Evolutionary conservation across 202 grass and related monocot genomes (phyloP).

Genomic region (Setaria viridis): DNA sequence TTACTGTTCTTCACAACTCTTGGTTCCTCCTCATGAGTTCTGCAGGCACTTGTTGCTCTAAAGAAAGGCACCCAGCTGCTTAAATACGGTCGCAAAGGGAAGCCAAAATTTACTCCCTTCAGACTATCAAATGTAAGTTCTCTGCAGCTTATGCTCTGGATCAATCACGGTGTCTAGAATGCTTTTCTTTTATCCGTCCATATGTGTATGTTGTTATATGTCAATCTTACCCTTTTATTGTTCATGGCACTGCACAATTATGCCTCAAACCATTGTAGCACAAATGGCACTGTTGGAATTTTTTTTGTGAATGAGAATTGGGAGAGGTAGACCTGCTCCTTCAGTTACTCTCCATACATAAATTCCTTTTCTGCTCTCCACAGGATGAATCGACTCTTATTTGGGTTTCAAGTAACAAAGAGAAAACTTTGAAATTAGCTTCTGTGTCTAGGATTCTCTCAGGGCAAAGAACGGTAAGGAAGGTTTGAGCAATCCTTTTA

Average conservation of each 20-base stretch:
- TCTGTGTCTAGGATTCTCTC: constrained; percentile 72
- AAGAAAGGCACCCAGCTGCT: constrained; percentile 89
- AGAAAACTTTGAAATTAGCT: constrained; percentile 87
- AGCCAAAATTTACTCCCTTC: constrained; percentile 89
- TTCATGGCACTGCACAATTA: not conserved
- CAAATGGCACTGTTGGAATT: not conserved
- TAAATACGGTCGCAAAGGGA: constrained; percentile 87
- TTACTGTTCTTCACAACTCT: constrained; percentile 5
- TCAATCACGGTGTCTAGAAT: not conserved
- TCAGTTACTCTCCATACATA: not conserved
- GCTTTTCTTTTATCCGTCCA: not conserved
- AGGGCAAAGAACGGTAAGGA: constrained; percentile 77
- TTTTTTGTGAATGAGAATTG: not conserved
- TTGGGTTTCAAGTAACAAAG: constrained; percentile 85
- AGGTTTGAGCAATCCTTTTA: not conserved
- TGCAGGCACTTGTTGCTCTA: constrained; percentile 72
- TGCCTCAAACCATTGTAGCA: not conserved
- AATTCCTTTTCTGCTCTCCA: constrained; percentile 22
- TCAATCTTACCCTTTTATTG: not conserved
- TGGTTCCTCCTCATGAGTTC: constrained; percentile 23
- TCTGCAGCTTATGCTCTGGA: not conserved
- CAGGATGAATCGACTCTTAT: constrained; percentile 92
- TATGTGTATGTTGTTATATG: not conserved
- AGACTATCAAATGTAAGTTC: constrained; percentile 79
- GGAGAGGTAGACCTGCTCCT: not conserved